These are phyloP conservation scores for Termitomyces sp. DNA, from an alignment of 768 basidiomycete genomes.

Conservation along the genomic window DNA sequence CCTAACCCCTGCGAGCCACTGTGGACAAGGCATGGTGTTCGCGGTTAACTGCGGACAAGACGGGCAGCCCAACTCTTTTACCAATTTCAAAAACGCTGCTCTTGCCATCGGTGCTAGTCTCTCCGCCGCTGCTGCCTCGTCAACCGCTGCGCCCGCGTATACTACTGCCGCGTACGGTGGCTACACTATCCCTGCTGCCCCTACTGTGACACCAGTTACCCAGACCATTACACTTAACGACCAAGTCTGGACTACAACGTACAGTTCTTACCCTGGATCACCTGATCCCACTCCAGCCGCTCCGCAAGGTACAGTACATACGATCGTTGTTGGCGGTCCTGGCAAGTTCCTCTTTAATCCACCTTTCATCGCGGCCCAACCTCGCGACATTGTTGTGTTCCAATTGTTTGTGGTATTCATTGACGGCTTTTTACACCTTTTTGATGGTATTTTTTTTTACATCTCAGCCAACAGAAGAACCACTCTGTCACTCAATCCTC, in stretches of 20 bases:
- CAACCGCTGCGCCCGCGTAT: conserved; percentile 22
- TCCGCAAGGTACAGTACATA: conserved; percentile 43
- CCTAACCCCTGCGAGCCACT: conserved; percentile 50
- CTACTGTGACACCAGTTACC: conserved; percentile 39
- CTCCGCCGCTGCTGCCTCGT: conserved; percentile 38
- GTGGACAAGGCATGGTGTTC: conserved; percentile 66
- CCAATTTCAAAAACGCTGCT: conserved; percentile 56
- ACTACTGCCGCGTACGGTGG: conserved; percentile 49
- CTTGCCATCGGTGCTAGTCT: conserved; percentile 51
- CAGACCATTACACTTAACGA: conserved; percentile 40
- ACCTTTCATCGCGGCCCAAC: conserved; percentile 42
- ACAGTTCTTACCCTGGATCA: conserved; percentile 52
- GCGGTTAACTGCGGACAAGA: conserved; percentile 58
- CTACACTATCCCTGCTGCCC: conserved; percentile 49
- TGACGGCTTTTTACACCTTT: neutral
- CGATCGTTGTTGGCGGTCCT: conserved; percentile 51
- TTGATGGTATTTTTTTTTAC: neutral
- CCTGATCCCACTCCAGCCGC: conserved; percentile 52
- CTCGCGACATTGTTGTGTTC: conserved; percentile 56
- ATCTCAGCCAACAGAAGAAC: conserved; percentile 58
- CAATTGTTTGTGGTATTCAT: conserved; percentile 44
- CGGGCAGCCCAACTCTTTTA: conserved; percentile 56
- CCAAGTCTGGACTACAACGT: conserved; percentile 54
- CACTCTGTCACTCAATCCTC: conserved; percentile 63
- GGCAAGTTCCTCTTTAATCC: conserved; percentile 49